A percentile compares a stretch with the other conserved stretches of the same genome.
Conservation (phyloP, 2,329 filamentous ascomycete genomes). For the Microascus cirrosus region DNA sequence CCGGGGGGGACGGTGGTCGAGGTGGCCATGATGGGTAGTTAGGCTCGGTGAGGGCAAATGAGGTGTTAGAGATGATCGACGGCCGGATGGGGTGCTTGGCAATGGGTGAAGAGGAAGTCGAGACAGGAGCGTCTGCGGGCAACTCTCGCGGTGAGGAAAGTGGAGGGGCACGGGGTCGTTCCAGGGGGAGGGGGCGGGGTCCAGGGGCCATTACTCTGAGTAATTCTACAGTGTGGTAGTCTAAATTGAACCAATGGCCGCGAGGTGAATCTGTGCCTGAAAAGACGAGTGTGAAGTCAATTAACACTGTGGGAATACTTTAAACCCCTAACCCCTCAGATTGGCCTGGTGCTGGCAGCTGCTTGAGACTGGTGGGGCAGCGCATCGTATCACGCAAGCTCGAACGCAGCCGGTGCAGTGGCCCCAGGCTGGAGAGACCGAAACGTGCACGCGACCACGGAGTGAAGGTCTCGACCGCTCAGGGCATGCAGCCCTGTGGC, state of each 20-base stretch:
- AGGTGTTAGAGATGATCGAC: background rate
- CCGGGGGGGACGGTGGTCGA: slow-evolving; percentile 43
- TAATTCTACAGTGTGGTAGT: background rate
- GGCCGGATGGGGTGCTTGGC: background rate
- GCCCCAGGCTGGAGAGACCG: background rate
- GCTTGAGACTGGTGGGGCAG: background rate
- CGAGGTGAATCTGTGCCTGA: too few species aligned
- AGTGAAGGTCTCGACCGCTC: background rate
- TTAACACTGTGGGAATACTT: background rate
- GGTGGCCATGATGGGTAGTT: slow-evolving; percentile 32
- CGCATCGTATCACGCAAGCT: background rate
- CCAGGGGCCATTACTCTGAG: background rate
- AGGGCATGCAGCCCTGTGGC: background rate
- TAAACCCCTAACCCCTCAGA: background rate
- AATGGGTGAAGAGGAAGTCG: background rate
- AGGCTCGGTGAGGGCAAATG: background rate
- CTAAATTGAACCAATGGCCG: too few species aligned
- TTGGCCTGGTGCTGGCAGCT: background rate
- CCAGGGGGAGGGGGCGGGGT: background rate
- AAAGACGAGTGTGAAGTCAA: too few species aligned
- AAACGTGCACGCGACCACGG: background rate
- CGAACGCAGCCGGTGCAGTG: too few species aligned
- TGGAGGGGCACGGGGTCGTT: too few species aligned
- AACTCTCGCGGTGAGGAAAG: background rate
- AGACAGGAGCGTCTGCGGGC: background rate